Conservation (phyloP, 768 basidiomycete species). For the Mycena filopes region DNA sequence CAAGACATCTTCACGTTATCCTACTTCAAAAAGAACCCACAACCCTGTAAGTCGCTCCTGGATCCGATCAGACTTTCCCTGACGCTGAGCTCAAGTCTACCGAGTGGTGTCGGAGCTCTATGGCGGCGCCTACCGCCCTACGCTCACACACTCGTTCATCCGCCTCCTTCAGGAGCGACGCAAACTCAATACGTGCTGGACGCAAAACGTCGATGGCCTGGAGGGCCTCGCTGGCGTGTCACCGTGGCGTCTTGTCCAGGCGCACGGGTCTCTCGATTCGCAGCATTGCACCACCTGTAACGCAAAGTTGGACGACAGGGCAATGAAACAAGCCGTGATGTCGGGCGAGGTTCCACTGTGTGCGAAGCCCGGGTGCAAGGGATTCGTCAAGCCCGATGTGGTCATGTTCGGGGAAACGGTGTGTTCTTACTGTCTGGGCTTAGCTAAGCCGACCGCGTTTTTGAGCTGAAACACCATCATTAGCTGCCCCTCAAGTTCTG, state of each 20-base stretch:
- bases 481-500: conserved; percentile 23
- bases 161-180: conserved; percentile 18
- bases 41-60: conserved; percentile 6
- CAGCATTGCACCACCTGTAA: conserved; percentile 23
- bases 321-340: conserved; percentile 24
- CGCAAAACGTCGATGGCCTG: conserved; percentile 19
- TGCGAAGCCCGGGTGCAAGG: conserved; percentile 15
- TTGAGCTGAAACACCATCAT: not conserved
- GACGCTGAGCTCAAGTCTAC: conserved; percentile 7
- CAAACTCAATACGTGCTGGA: conserved; percentile 12
- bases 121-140: conserved; percentile 24
- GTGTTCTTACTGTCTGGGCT: not conserved
- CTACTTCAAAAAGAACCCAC: conserved; percentile 23
- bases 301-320: conserved; percentile 20
- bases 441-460: not conserved
- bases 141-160: conserved; percentile 26
- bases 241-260: conserved; percentile 22
- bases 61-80: not conserved
- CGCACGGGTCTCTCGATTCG: conserved; percentile 21
- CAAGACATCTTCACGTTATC: conserved; percentile 22
- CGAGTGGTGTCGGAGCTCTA: conserved; percentile 16
- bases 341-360: conserved; percentile 14
- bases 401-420: conserved; percentile 22
- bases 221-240: conserved; percentile 19
- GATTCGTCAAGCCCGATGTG: conserved; percentile 28